Evolutionary conservation across 768 basidiomycete species (phyloP), one percentile per base, ranked within the genome.

Genomic region (Amanita muscaria): DNA sequence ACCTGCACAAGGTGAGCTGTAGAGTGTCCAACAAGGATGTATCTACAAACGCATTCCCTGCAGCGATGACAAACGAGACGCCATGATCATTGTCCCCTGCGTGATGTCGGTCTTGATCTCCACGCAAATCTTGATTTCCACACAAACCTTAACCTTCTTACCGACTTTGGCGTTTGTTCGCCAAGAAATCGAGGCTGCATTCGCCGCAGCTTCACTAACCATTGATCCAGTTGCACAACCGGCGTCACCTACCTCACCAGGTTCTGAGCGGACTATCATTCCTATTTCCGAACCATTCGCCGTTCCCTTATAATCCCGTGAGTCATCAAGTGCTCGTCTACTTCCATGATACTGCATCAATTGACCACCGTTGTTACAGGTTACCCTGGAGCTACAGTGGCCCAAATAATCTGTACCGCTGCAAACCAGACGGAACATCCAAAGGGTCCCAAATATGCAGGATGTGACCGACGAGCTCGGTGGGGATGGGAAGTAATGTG

Each of bases 91-190:
- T 5, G 58, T 69, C n/a, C 62, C 64, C 49, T 69, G 10, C 64
- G 62, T 44, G 65, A 67, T 24, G 58, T 68, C 23, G 66, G 64
- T 4, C 52, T 55, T 9, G 64, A 63, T 43, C 63, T n/a, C n/a
- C n/a, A n/a, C n/a, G n/a, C n/a, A n/a, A n/a, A n/a, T n/a, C n/a
- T n/a, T n/a, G n/a, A n/a, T n/a, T n/a, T 69, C 16, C 64, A 66
- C 15, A 64, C 63, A 8, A 69, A 68, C 42, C 54, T 67, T n/a
- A 59, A 51, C 35, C 57, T 68, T 23, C 56, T 69, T 32, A 51
- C 56, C 23, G 58, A 64, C 8, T 64, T 66, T 46, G 53, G 43
- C 46, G 4, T 59, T 50, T 49, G 54, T 65, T 22, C 58, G 59
- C 21, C 51, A 54, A 33, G 58, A 64, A 39, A 50, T 64, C 10